Evolutionary conservation across 2,329 filamentous ascomycete genomes (phyloP).

Genomic region (Zasmidium angulare): DNA sequence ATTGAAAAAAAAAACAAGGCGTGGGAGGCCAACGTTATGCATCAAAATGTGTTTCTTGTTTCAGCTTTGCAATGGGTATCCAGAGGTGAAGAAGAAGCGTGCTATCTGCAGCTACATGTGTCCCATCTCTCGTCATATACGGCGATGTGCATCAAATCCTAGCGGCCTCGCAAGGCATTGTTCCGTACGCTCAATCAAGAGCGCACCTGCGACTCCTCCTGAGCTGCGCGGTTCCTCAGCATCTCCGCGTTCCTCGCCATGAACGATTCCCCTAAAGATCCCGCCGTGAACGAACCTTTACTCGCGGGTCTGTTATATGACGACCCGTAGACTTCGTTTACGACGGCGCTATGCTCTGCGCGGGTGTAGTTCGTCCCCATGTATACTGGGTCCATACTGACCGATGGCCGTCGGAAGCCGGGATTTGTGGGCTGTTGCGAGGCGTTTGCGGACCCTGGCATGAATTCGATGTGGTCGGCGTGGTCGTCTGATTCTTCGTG

Average conservation of each 20-base stretch:
- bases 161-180: no score
- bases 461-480: constrained; percentile 26
- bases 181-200: constrained; percentile 3
- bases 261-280: constrained; percentile 36
- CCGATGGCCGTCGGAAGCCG: constrained; percentile 36
- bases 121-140: neutral
- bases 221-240: constrained; percentile 17
- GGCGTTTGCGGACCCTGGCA: constrained; percentile 24
- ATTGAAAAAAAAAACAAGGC: no score
- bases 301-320: constrained; percentile 20
- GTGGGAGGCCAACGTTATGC: no score
- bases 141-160: no score
- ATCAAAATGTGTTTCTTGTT: no score
- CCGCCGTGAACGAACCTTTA: constrained; percentile 28
- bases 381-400: constrained; percentile 32
- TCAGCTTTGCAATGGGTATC: neutral
- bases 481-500: constrained; percentile 11
- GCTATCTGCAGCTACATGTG: neutral
- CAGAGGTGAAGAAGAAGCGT: neutral
- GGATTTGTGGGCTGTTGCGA: constrained; percentile 34
- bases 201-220: constrained; percentile 18
- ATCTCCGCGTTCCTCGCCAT: constrained; percentile 38
- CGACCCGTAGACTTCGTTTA: constrained; percentile 29
- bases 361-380: constrained; percentile 24
- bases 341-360: constrained; percentile 25